These are phyloP conservation scores for Pseudoperonospora humuli DNA, from an alignment of 352 stramenopile species.

Conservation along the genomic window DNA sequence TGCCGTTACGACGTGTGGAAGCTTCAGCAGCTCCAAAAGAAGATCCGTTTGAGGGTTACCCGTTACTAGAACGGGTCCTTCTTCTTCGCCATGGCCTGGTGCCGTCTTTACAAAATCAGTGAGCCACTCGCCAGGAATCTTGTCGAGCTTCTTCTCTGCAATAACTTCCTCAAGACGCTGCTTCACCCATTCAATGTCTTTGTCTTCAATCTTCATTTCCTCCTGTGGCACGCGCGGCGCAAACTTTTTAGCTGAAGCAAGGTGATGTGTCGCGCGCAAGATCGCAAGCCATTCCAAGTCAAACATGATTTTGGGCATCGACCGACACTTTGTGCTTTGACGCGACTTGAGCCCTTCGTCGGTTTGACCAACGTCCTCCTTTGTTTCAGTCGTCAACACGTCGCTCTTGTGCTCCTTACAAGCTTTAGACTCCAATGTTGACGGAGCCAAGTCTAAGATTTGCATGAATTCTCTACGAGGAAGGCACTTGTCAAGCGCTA, in stretches of 20 bases:
- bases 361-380: conserved; percentile 1
- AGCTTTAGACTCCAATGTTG: background rate
- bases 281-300: conserved; percentile 94
- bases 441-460: conserved; percentile 75
- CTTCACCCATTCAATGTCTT: conserved; percentile 75
- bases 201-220: conserved; percentile 64
- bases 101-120: conserved; percentile 76
- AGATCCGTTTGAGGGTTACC: conserved; percentile 95
- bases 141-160: conserved; percentile 42
- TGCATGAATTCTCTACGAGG: conserved; percentile 93
- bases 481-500: conserved; percentile 99
- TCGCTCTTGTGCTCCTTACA: conserved; percentile 4
- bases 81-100: conserved; percentile 45
- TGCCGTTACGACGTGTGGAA: conserved; percentile 91
- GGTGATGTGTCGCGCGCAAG: conserved; percentile 87
- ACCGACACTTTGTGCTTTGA: background rate
- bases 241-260: conserved; percentile 61
- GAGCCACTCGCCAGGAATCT: conserved; percentile 55
- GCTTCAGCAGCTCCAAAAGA: conserved; percentile 87
- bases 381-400: background rate
- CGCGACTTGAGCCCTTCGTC: background rate
- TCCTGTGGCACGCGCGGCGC: conserved; percentile 59
- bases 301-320: conserved; percentile 78
- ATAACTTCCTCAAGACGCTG: conserved; percentile 41
- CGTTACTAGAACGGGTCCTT: conserved; percentile 17